These are phyloP conservation scores for Rhodotorula sp. DNA, from an alignment of 1,284 basidiomycete species.

Conservation along the genomic window DNA sequence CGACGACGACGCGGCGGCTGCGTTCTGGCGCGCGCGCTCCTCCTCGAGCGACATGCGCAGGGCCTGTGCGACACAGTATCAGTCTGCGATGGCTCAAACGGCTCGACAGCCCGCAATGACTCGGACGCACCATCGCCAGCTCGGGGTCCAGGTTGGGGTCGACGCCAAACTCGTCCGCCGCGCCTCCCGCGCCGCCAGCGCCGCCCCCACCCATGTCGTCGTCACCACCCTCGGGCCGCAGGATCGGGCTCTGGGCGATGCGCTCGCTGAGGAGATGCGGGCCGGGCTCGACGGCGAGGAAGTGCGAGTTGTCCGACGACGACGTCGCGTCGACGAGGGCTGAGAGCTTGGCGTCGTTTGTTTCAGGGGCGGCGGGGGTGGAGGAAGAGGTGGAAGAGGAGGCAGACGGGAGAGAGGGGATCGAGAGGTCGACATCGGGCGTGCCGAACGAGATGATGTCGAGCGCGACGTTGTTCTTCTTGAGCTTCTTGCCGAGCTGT, in stretches of 20 bases:
- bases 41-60: conserved; percentile 97
- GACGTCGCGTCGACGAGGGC: conserved; percentile 75
- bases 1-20: conserved; percentile 50
- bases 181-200: conserved; percentile 48
- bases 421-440: conserved; percentile 35
- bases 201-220: conserved; percentile 47
- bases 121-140: conserved; percentile 78
- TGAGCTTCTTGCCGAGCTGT: conserved; percentile 89
- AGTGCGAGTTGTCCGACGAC: conserved; percentile 78
- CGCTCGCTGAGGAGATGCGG: conserved; percentile 57
- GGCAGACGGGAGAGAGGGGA: conserved; percentile 18
- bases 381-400: conserved; percentile 44
- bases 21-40: conserved; percentile 86
- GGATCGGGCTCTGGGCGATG: conserved; percentile 54
- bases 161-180: conserved; percentile 77
- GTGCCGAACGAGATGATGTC: conserved; percentile 78
- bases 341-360: conserved; percentile 62
- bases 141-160: conserved; percentile 96
- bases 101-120: not conserved
- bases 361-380: conserved; percentile 64
- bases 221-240: conserved; percentile 57
- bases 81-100: not conserved
- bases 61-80: conserved; percentile 60
- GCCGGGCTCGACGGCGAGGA: conserved; percentile 74
- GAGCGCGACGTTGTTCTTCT: conserved; percentile 98